Evolutionary conservation across 352 stramenopile genomes (phyloP), one percentile per base, ranked within the genome.

Genomic region (Phytophthora agathidicida): DNA sequence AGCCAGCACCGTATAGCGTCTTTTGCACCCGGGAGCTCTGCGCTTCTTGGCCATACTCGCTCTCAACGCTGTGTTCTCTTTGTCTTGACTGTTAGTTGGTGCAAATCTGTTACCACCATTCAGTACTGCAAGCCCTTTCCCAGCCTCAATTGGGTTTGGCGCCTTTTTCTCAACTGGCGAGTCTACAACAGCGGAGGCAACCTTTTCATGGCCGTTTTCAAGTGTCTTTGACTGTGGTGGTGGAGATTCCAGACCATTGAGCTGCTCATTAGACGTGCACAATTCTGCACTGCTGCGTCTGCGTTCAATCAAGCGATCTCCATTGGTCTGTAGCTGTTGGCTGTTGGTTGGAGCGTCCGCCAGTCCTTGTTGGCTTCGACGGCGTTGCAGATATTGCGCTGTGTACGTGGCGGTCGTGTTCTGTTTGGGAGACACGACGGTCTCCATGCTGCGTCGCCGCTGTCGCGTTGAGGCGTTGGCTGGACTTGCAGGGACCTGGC

Each of bases 1-100:
- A 39, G 39, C 41, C 28, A 65, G 33, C n/a, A 39, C 43, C n/a
- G n/a, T n/a, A n/a, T n/a, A n/a, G n/a, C n/a, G n/a, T n/a, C n/a
- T n/a, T n/a, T n/a, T n/a, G n/a, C n/a, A n/a, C n/a, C n/a, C n/a
- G n/a, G 48, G 24, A 60, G 56, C 58, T 37, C 38, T 58, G 28
- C 60, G 52, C 41, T 70, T 70, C 48, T 65, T 61, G 33, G 39
- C 35, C 47, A 49, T 61, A 6, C 19, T 48, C 45, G 31, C 24
- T 60, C 42, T 56, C 33, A n/a, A 14, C 11, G 36, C 27, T 9
- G 23, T 13, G 35, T 32, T 48, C 19, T 50, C n/a, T n/a, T n/a
- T 17, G 13, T 55, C 41, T 42, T 27, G 48, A n/a, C n/a, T n/a
- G 5, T 39, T 27, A 45, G 41, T 57, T 17, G 20, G 17, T 46